Evolutionary conservation across 164 flowering plant genomes (phyloP).

Genomic region (Dillenia turbinata): DNA sequence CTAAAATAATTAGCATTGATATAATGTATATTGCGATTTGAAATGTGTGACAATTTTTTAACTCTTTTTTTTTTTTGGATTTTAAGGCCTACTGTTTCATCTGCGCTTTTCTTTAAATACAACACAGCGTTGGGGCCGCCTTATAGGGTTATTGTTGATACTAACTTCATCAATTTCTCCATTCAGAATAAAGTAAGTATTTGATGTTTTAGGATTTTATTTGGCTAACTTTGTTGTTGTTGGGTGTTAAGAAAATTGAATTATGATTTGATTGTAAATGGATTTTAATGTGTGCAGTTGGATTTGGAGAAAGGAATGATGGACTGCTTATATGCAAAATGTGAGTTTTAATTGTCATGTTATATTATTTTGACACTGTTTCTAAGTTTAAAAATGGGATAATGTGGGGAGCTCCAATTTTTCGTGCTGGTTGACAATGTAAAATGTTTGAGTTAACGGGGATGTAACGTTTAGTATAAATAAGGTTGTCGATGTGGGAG

Average conservation of each 20-base stretch:
- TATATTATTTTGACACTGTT: too few species aligned
- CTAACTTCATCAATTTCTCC: conserved; percentile 97
- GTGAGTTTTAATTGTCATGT: conserved; percentile 42
- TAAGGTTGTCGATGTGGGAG: too few species aligned
- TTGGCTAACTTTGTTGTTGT: background rate
- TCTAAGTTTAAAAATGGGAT: too few species aligned
- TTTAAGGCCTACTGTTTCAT: conserved; percentile 71
- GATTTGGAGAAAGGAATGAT: conserved; percentile 92
- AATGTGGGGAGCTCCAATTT: too few species aligned
- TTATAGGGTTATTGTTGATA: conserved; percentile 87
- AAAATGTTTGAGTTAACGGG: too few species aligned
- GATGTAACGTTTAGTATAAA: too few species aligned
- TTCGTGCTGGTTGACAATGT: too few species aligned
- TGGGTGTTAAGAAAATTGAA: background rate
- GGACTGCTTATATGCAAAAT: conserved; percentile 96
- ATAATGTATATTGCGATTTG: background rate
- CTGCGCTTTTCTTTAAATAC: conserved; percentile 78
- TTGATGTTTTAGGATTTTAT: background rate
- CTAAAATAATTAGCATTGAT: too few species aligned
- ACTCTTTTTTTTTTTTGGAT: background rate
- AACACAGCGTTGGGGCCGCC: conserved; percentile 92
- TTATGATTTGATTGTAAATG: background rate
- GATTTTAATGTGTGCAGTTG: conserved; percentile 36
- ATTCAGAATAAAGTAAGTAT: conserved; percentile 81
- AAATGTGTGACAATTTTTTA: conserved; percentile 2